Percentiles rank a stretch among this genome's conserved stretches.
phyloP scores from a whole-genome alignment of 2,329 filamentous ascomycete species.

The Paracorniculantispora psalliotae region DNA sequence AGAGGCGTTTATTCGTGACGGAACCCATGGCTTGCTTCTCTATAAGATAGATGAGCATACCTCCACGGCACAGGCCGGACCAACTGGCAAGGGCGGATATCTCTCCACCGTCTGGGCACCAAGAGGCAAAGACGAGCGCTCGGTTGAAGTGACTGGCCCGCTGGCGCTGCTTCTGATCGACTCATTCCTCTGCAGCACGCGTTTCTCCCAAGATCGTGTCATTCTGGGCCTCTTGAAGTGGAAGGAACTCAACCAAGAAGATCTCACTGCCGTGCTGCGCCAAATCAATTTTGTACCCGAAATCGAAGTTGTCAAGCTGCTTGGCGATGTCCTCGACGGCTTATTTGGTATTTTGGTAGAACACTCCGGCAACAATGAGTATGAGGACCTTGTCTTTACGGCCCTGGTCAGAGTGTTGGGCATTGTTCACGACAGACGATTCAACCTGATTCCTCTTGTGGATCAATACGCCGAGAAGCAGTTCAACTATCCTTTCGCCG shows the following conservation, averaged over 20 bases:
- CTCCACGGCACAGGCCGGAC: conserved; percentile 57
- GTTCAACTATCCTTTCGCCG: conserved; percentile 92
- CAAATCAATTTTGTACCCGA: conserved; percentile 91
- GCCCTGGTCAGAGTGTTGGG: conserved; percentile 84
- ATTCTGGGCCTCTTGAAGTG: conserved; percentile 81
- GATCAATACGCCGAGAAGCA: conserved; percentile 84
- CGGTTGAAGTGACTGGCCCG: conserved; percentile 72
- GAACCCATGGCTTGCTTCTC: conserved; percentile 71
- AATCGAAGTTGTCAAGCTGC: conserved; percentile 93
- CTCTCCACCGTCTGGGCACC: conserved; percentile 76
- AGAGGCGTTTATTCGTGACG: conserved; percentile 84
- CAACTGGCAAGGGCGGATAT: conserved; percentile 76
- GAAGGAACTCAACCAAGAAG: conserved; percentile 68
- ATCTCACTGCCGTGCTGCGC: conserved; percentile 69
- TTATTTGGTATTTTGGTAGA: conserved; percentile 90
- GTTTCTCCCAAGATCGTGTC: conserved; percentile 86
- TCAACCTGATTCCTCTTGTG: conserved; percentile 84
- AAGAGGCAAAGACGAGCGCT: conserved; percentile 58
- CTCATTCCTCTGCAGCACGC: conserved; percentile 89
- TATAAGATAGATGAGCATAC: conserved; percentile 93
- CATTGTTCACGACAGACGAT: conserved; percentile 90
- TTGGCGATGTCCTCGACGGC: conserved; percentile 83
- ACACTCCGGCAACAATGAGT: conserved; percentile 84
- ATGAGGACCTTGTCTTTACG: conserved; percentile 88
- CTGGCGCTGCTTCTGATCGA: conserved; percentile 74